Percentiles rank a stretch among this genome's conserved stretches.
Conservation (phyloP, 2,329 filamentous ascomycete genomes). For the Triangularia setosa region DNA sequence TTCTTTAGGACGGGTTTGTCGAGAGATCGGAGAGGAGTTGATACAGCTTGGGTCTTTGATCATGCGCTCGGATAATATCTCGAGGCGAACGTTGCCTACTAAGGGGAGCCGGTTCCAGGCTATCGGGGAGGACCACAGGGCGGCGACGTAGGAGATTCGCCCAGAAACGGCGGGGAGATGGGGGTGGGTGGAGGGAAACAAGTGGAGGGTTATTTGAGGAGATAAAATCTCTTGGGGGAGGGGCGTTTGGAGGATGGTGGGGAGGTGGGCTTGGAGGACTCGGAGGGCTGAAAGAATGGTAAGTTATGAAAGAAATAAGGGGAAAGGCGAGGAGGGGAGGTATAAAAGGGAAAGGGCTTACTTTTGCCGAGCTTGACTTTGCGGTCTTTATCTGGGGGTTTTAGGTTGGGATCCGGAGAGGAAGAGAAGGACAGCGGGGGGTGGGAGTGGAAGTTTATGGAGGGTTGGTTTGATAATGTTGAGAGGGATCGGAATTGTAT, state of each 20-base stretch:
- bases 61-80: conserved; percentile 88
- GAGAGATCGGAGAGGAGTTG: conserved; percentile 30
- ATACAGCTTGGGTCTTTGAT: conserved; percentile 46
- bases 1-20: conserved; percentile 36
- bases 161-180: conserved; percentile 91
- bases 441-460: conserved; percentile 39
- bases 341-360: conserved; percentile 37
- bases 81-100: conserved; percentile 81
- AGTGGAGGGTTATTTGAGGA: conserved; percentile 66
- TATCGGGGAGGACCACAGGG: conserved; percentile 91
- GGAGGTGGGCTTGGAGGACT: conserved; percentile 62
- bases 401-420: conserved; percentile 23
- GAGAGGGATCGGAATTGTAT: background rate
- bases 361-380: conserved; percentile 62
- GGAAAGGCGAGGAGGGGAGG: background rate
- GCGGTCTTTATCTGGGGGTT: conserved; percentile 46
- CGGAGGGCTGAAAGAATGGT: conserved; percentile 50
- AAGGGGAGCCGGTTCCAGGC: conserved; percentile 93
- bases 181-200: conserved; percentile 74
- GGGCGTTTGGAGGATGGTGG: conserved; percentile 62
- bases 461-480: conserved; percentile 27
- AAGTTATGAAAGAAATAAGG: background rate
- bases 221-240: conserved; percentile 72
- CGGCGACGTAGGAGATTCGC: conserved; percentile 84
- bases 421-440: conserved; percentile 26